phyloP scores from a whole-genome alignment of 495 filamentous ascomycete species.

The Hypoxylon fuscum region DNA sequence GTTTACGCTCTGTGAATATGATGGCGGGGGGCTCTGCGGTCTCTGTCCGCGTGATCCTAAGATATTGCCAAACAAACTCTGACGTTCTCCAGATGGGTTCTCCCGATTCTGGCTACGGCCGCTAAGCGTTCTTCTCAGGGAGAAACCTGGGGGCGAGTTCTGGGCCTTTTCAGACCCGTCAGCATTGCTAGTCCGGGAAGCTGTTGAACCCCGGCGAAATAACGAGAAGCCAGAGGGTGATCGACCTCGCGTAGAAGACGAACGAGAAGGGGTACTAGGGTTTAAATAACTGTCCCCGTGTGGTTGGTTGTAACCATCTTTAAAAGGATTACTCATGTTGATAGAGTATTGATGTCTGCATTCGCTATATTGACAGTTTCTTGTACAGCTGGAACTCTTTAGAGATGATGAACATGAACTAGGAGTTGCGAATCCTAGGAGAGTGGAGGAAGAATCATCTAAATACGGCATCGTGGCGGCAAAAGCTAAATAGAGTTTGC shows the following conservation, averaged over 20 bases:
- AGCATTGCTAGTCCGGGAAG: neutral
- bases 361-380: conserved; percentile 1
- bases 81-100: conserved; percentile 7
- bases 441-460: neutral
- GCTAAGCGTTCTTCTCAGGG: conserved; percentile 19
- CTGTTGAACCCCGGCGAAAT: neutral
- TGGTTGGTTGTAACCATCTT: no score
- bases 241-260: no score
- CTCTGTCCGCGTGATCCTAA: conserved; percentile 17
- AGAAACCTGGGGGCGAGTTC: conserved; percentile 26
- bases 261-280: conserved; percentile 1
- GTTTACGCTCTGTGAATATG: conserved; percentile 15
- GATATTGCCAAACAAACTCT: conserved; percentile 8
- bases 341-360: conserved; percentile 11
- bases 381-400: conserved; percentile 15
- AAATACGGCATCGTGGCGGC: conserved; percentile 3
- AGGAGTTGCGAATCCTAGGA: no score
- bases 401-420: neutral
- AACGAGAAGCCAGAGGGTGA: conserved; percentile 1
- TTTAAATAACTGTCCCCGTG: conserved; percentile 3
- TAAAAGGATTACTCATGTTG: conserved; percentile 29
- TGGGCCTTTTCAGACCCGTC: neutral
- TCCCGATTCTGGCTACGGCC: conserved; percentile 22
- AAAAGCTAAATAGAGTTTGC: no score
- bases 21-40: conserved; percentile 18